A percentile compares a stretch with the other conserved stretches of the same genome.
These are phyloP conservation scores for Mikania micrantha DNA, from an alignment of 129 eudicot species.

Conservation along the genomic window DNA sequence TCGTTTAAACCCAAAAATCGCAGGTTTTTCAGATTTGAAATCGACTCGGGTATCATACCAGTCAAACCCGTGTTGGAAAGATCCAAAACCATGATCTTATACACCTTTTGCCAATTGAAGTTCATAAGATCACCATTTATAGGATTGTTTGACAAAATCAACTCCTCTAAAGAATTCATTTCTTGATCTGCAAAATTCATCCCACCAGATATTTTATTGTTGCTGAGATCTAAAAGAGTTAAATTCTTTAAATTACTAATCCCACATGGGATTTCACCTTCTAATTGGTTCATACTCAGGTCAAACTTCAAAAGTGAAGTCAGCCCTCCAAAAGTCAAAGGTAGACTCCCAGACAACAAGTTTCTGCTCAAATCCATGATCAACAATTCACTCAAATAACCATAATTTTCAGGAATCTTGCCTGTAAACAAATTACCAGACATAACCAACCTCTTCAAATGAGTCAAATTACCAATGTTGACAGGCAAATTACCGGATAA, in stretches of 20 bases:
- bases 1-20: conserved; percentile 69
- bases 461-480: conserved; percentile 39
- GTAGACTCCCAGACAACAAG: conserved; percentile 49
- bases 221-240: conserved; percentile 71
- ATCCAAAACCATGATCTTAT: conserved; percentile 46
- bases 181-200: conserved; percentile 44
- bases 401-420: conserved; percentile 45
- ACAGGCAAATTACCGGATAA: conserved; percentile 44
- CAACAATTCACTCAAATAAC: conserved; percentile 45
- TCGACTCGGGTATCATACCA: conserved; percentile 61
- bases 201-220: conserved; percentile 60
- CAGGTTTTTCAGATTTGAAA: conserved; percentile 33
- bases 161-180: conserved; percentile 57
- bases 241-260: conserved; percentile 50
- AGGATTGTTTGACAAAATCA: conserved; percentile 62
- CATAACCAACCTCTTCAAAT: conserved; percentile 53
- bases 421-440: conserved; percentile 53
- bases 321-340: conserved; percentile 53
- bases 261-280: conserved; percentile 48
- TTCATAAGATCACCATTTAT: conserved; percentile 48
- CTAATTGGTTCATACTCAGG: conserved; percentile 53
- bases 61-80: conserved; percentile 48
- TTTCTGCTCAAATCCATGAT: conserved; percentile 76
- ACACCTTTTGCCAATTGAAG: conserved; percentile 46
- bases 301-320: conserved; percentile 72